Evolutionary conservation across 495 filamentous ascomycete species (phyloP).

Genomic region (Lineolata rhizophorae): DNA sequence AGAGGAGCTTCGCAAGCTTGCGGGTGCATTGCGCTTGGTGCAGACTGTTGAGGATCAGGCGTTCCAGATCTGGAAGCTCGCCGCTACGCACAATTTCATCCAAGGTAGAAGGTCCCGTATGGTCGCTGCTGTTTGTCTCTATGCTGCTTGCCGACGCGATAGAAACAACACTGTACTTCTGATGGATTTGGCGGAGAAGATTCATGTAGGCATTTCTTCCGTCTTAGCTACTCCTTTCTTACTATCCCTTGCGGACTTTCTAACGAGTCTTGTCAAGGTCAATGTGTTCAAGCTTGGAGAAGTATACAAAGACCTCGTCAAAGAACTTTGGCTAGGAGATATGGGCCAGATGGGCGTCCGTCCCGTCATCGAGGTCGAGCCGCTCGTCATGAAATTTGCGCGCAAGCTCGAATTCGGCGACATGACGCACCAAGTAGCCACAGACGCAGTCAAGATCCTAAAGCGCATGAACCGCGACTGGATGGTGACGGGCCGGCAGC

Average conservation of each 20-base stretch:
- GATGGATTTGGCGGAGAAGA: constrained; percentile 81
- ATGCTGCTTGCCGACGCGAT: constrained; percentile 56
- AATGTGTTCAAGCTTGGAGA: constrained; percentile 85
- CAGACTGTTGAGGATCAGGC: too few species aligned
- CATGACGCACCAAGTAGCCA: constrained; percentile 54
- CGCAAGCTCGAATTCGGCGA: constrained; percentile 71
- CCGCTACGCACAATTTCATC: constrained; percentile 57
- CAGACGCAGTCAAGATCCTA: constrained; percentile 65
- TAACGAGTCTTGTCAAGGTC: too few species aligned
- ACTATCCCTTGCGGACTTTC: constrained; percentile 8
- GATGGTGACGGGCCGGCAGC: constrained; percentile 83
- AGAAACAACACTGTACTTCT: constrained; percentile 48
- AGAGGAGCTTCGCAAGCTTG: constrained; percentile 10
- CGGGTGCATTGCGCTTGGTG: constrained; percentile 11
- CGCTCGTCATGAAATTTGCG: constrained; percentile 75
- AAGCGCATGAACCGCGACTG: constrained; percentile 88
- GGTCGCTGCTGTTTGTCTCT: constrained; percentile 70
- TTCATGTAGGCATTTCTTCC: constrained; percentile 23
- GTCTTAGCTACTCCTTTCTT: not conserved
- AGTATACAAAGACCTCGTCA: constrained; percentile 55
- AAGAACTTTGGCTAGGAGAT: constrained; percentile 32
- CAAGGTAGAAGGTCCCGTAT: constrained; percentile 69
- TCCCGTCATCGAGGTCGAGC: constrained; percentile 48
- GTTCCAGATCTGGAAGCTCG: constrained; percentile 55
- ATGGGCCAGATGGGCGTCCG: constrained; percentile 24